Base-by-base conservation (phyloP, 257 asterid species). In the Henckelia pumila region DNA sequence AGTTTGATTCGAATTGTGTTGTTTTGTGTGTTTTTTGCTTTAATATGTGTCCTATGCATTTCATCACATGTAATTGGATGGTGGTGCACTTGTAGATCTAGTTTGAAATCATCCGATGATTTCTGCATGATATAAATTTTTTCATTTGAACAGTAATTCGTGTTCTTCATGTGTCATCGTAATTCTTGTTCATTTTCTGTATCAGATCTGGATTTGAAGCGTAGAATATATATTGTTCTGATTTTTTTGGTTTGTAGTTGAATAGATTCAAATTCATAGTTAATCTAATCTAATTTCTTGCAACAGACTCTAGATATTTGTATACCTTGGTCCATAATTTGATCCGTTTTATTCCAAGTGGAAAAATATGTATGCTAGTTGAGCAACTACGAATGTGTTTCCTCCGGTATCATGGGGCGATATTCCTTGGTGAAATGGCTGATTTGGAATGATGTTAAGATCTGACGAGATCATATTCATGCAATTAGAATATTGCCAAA, bases 101-200 rank as follows among this genome's bases (percentile, higher is more conserved):
- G 55, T 16, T 21, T 47, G 13, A 79, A 19, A 52, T 71, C 62
- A 37, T 67, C 63, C 68, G 61, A 61, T 16, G 24, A 40, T 14
- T 40, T 40, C 50, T 40, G 17, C n/a, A n/a, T 40, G n/a, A 14
- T 14, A 13, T 40, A 4, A 35, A 1, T 35, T 35, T 2, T 35
- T 35, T 35, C 47, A 9, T 10, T 35, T 35, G 47, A 3, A 35
- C 10, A 35, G 16, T 35, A 35, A 35, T 40, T 71, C 70, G 50
- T 40, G 7, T 40, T 47, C 21, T 17, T 14, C 55, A 16, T 5
- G 55, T 6, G 55, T 47, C 7, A 1, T 47, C 20, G 55, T 14
- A 47, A 14, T 13, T 47, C 50, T 40, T 14, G 55, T 5, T 47
- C 21, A 16, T 47, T 40, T 40, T 40, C 17, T 16, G 21, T 21